Conservation (phyloP, 2,329 filamentous ascomycete species). For the Alternaria alternata region DNA sequence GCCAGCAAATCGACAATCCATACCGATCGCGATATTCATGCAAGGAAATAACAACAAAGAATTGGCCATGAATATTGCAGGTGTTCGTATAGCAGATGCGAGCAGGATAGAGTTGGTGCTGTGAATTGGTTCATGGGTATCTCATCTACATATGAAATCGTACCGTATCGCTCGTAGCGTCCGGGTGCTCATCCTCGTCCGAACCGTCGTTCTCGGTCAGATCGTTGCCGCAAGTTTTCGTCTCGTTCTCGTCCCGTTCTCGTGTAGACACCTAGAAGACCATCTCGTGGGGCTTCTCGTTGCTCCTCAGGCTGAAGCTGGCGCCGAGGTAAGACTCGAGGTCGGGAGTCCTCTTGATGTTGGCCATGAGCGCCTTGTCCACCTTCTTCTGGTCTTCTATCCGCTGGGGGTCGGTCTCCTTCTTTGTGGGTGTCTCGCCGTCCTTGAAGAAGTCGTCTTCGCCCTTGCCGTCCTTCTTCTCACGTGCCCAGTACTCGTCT, state of each 20-base stretch:
- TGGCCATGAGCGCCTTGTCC: constrained; percentile 91
- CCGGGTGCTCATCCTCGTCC: constrained; percentile 4
- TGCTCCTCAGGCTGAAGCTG: constrained; percentile 97
- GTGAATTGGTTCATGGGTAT: constrained; percentile 20
- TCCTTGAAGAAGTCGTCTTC: constrained; percentile 99
- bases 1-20: not conserved
- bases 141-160: constrained; percentile 25
- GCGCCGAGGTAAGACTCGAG: constrained; percentile 90
- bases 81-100: not conserved
- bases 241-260: not conserved
- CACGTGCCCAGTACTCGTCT: constrained; percentile 92
- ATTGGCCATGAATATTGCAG: not conserved
- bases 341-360: constrained; percentile 96
- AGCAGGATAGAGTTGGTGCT: not conserved
- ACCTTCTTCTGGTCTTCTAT: constrained; percentile 98
- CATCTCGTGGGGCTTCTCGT: constrained; percentile 99
- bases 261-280: constrained; percentile 70
- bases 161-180: constrained; percentile 8
- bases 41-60: not conserved
- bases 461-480: constrained; percentile 90
- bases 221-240: not conserved
- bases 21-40: not conserved
- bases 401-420: constrained; percentile 87
- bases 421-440: constrained; percentile 89
- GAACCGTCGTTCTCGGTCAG: not conserved